Base-by-base conservation (phyloP, 2,329 filamentous ascomycete species). In the Pseudocercospora eumusae region DNA sequence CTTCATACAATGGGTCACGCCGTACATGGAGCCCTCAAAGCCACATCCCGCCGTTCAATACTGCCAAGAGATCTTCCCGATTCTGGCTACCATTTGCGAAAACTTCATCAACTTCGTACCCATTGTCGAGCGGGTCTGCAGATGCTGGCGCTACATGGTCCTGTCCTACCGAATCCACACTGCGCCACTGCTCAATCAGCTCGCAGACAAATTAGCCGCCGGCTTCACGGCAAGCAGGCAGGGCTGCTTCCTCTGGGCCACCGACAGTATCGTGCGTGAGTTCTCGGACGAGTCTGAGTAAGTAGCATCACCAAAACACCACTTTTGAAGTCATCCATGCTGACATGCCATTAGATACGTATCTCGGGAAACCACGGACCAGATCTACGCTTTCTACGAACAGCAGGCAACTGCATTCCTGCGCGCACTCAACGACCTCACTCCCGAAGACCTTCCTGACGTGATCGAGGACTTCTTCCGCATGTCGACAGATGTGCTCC, bases 161-260 rank as follows among this genome's bases (percentile, higher is more conserved):
- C 92, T 98, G 62, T 96, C 93, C 0, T 98, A 98, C 77, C 87
- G 95, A 67, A 95, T 89, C 1, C 90, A 90, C 56, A 96, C 96
- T 82, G 86, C 89, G 13, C 92, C 93, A 23, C 80, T 99, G 50
- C 83, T 99, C 49, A 90, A 90, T 0, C 84, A 87, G 20, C 87
- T 99, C 77, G 96, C 95, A 18, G 90, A 93, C 70, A 96, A 93
- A 76, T 84, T 99, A 61, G 91, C 91, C 0, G 84, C 83, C 66
- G 93, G 93, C 4, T 99, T 99, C 75, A 84, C 89, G 59, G 84
- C 85, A 18, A 97, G 93, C 10, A 86, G 88, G 64, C 93, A 99
- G 77, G 95, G 95, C 11, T 97, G 93, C 75, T 99, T 99, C 83
- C 82, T 99, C n/a, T 99, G 95, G 95, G 93, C 95, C 1, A 97